phyloP scores from a whole-genome alignment of 1,139 yeast species.

The Saccharomyces pastorianus region DNA sequence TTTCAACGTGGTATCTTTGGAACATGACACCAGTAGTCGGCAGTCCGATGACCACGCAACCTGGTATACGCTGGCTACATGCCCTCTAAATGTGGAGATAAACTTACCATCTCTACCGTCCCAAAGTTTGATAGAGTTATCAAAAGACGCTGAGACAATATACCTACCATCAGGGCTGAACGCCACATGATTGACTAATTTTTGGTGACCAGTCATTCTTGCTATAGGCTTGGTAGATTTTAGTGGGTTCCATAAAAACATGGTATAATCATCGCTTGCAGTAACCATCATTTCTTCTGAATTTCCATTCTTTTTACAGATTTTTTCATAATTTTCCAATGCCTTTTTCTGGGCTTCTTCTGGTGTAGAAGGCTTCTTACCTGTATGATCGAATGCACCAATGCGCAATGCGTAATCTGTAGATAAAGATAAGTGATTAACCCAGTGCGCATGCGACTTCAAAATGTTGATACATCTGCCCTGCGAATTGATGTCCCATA shows the following conservation, averaged over 20 bases:
- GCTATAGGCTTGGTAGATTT: slow-evolving; percentile 74
- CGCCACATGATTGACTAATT: slow-evolving; percentile 88
- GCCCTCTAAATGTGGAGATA: slow-evolving; percentile 86
- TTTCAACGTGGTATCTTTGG: slow-evolving; percentile 92
- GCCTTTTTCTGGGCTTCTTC: slow-evolving; percentile 57
- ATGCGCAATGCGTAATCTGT: slow-evolving; percentile 82
- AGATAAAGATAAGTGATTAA: slow-evolving; percentile 82
- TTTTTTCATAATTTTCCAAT: slow-evolving; percentile 61
- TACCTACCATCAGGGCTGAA: slow-evolving; percentile 93
- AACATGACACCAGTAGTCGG: slow-evolving; percentile 80
- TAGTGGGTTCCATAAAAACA: slow-evolving; percentile 94
- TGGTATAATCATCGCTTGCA: slow-evolving; percentile 94
- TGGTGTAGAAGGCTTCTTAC: slow-evolving; percentile 40
- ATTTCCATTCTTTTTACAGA: slow-evolving; percentile 63
- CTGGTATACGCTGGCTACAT: slow-evolving; percentile 95
- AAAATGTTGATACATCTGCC: slow-evolving; percentile 76
- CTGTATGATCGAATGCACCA: slow-evolving; percentile 72
- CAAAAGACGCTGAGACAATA: slow-evolving; percentile 89
- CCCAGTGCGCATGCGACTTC: slow-evolving; percentile 96
- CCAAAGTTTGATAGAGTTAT: slow-evolving; percentile 91
- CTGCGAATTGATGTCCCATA: slow-evolving; percentile 71
- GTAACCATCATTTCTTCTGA: slow-evolving; percentile 79
- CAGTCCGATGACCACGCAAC: slow-evolving; percentile 99
- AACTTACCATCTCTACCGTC: slow-evolving; percentile 91
- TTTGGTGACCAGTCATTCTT: slow-evolving; percentile 96